A percentile compares a stretch with the other conserved stretches of the same genome.
Conservation (phyloP, 23 red algal species). For the Cyanidioschyzon merolae region DNA sequence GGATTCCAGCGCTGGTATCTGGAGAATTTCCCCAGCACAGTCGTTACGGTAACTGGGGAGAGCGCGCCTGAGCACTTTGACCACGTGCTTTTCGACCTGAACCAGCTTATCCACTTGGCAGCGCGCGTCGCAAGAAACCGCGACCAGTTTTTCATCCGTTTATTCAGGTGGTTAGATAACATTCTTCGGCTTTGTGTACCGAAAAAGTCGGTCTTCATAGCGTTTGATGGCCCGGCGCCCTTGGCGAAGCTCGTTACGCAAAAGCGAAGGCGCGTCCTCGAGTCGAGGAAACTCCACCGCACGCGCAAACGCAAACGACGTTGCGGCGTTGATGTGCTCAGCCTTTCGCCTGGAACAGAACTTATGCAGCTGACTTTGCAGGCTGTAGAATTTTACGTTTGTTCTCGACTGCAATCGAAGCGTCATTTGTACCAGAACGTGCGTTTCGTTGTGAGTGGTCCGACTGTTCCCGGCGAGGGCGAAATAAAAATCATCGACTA, state of each 20-base stretch:
- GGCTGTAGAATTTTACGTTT: slow-evolving; percentile 50
- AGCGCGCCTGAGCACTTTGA: slow-evolving; percentile 29
- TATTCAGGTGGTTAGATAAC: slow-evolving; percentile 52
- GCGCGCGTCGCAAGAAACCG: slow-evolving; percentile 28
- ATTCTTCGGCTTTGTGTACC: slow-evolving; percentile 40
- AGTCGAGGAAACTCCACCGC: neutral
- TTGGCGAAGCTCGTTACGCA: slow-evolving; percentile 80
- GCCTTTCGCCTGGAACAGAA: slow-evolving; percentile 64
- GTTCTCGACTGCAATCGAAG: slow-evolving; percentile 55
- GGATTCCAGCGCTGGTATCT: slow-evolving; percentile 70
- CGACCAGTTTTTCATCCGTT: slow-evolving; percentile 16
- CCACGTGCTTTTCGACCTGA: slow-evolving; percentile 57
- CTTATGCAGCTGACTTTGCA: slow-evolving; percentile 34
- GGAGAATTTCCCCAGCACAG: slow-evolving; percentile 38
- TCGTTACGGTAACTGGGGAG: slow-evolving; percentile 21
- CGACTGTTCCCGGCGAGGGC: slow-evolving; percentile 81
- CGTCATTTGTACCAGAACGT: slow-evolving; percentile 43
- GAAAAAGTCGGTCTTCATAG: slow-evolving; percentile 64
- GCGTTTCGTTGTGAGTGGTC: slow-evolving; percentile 44
- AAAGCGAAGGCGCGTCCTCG: slow-evolving; percentile 41
- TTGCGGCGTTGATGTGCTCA: slow-evolving; percentile 29
- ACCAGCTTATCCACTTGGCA: slow-evolving; percentile 47
- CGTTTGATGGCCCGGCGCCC: slow-evolving; percentile 85
- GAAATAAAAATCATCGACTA: slow-evolving; percentile 89
- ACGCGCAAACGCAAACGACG: neutral